Conservation (phyloP, 1,284 basidiomycete species). For the Trichosporon sp. region DNA sequence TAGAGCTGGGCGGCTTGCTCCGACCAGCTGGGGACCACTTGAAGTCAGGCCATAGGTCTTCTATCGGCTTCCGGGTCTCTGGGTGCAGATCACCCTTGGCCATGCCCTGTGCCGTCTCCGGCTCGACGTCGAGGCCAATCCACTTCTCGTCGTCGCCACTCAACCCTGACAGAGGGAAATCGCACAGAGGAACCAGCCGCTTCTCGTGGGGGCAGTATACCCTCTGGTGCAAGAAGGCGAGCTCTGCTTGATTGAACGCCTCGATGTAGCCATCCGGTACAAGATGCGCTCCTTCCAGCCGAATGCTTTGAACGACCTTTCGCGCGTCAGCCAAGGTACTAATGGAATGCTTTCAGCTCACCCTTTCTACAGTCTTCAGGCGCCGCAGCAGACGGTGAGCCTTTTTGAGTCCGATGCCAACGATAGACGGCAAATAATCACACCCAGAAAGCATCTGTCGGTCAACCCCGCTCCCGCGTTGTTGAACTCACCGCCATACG, state of each 20-base stretch:
- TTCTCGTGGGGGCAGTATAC: conserved; percentile 75
- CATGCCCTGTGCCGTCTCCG: conserved; percentile 55
- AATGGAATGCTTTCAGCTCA: conserved; percentile 29
- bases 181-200: conserved; percentile 65
- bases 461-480: not conserved
- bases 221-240: conserved; percentile 88
- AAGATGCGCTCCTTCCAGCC: conserved; percentile 76
- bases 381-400: conserved; percentile 76
- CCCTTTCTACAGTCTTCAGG: conserved; percentile 81
- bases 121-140: conserved; percentile 60
- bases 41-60: conserved; percentile 70
- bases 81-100: conserved; percentile 76
- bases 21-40: conserved; percentile 15
- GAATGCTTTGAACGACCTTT: conserved; percentile 63
- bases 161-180: conserved; percentile 56
- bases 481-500: conserved; percentile 66
- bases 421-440: conserved; percentile 95
- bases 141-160: conserved; percentile 63
- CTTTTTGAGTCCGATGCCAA: conserved; percentile 94
- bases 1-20: not conserved
- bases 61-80: conserved; percentile 64
- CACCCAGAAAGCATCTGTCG: conserved; percentile 82
- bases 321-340: conserved; percentile 14
- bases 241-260: conserved; percentile 70
- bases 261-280: conserved; percentile 73